Base-by-base conservation (phyloP, 1,139 yeast genomes). In the Blastobotrys indianensis region DNA sequence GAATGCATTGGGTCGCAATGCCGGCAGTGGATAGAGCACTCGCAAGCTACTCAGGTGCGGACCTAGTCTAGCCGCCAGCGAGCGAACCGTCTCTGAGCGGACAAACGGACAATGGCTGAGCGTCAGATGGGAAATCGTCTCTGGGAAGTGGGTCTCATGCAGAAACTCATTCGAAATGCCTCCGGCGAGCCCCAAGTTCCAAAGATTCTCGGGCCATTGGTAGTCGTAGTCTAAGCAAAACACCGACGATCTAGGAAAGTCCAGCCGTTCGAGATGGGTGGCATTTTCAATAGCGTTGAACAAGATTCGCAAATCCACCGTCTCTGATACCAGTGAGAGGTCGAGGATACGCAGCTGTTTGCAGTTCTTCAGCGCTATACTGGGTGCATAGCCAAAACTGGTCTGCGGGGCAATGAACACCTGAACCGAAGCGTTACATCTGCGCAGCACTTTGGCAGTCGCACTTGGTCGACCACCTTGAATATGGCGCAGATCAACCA, bases 401-500 rank as follows among this genome's bases (percentile, higher is more conserved):
- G 97, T 83, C 60, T 90, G 97, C 1, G 97, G 96, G 0, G 97
- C 97, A 6, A 85, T 77, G 59, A 92, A 88, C 10, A 72, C 69
- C 53, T 79, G 74, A 43, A 92, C 66, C 41, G 73, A 74, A 20
- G 73, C 64, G 9, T 87, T 75, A 47, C 95, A 85, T 39, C 95
- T 71, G 58, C 94, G 77, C 48, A 92, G 67, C 4, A 92, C 62
- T 54, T 85, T 82, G 1, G 97, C 86, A 16, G 92, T 90, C 63
- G 74, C 84, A 1, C 97, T 92, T 65, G 88, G 92, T 60, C 85
- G 88, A n/a, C 97, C 97, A 37, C 87, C 76, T 63, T 92, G 97
- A 44, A 90, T 86, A 46, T 79, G 74, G 8, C 94, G 75, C 40
- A 92, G 69, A 60, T 92, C 94, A 32, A 92, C 69, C 37, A 56